Base-by-base conservation (phyloP, 2,329 filamentous ascomycete genomes). In the Grosmannia serpens region DNA sequence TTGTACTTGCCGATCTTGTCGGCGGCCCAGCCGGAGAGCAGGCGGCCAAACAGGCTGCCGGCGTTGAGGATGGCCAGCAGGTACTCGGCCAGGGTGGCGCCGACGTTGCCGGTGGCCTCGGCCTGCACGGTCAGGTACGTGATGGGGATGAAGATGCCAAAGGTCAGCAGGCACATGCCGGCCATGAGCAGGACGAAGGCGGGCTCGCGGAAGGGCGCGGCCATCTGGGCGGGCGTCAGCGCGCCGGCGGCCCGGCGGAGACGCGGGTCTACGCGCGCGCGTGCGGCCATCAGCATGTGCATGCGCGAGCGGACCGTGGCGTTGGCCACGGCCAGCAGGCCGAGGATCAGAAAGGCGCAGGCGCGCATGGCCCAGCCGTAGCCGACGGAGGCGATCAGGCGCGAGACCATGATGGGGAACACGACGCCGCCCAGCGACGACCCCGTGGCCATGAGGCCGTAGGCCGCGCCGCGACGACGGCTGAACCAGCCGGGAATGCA, bases 1-100 rank as follows among this genome's bases (percentile, higher is more conserved):
- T 76, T 75, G 66, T 70, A 75, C 8, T 67, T 67, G 13, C 74
- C 74, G 8, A 72, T 56, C 49, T 57, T 64, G 64, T 76, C 74
- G 4, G 69, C 69, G 11, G 70, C 50, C 33, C 50, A 61, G 55
- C 64, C 63, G 3, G 64, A 57, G 17, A 61, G 27, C 49, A 67
- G 57, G 11, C 72, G 70, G 0, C 72, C 73, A 47, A 74, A 70
- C 2, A 76, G 64, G 56, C 68, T 68, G 3, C 66, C 61, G 4
- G 65, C 66, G 53, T 68, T 69, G 52, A 66, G 60, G 26, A 68
- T 64, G 27, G 65, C 55, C 3, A 68, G 61, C 11, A 66, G 58
- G 53, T 69, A 67, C 47, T 61, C 58, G 6, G 64, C 61, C 27
- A 68, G 59, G 27, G 60, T 44, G 11, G 50, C 13, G 29, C 46